phyloP scores from a whole-genome alignment of 805 yeast genomes.

The Candida awuae region DNA sequence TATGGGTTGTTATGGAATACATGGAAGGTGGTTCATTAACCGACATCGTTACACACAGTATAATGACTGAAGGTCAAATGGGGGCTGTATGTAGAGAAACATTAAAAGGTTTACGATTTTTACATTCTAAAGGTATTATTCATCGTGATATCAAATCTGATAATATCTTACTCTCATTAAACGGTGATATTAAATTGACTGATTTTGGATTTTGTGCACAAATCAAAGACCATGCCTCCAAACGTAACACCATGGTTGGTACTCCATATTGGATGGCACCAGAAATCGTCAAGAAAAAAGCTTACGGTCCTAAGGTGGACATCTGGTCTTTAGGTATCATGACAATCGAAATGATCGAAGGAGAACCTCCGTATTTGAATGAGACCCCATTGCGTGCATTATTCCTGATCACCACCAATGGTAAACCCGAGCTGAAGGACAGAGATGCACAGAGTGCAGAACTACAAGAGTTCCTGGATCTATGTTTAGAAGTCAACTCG shows the following conservation, averaged over 20 bases:
- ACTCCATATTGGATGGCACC: slow-evolving; percentile 93
- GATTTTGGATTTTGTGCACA: slow-evolving; percentile 76
- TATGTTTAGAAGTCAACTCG: slow-evolving; percentile 77
- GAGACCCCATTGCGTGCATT: slow-evolving; percentile 74
- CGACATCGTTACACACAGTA: slow-evolving; percentile 84
- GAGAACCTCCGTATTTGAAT: slow-evolving; percentile 76
- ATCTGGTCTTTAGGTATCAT: slow-evolving; percentile 79
- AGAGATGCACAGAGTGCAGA: slow-evolving; percentile 68
- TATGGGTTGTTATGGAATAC: slow-evolving; percentile 98
- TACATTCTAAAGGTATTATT: slow-evolving; percentile 87
- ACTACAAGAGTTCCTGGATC: slow-evolving; percentile 61
- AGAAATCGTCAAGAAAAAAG: slow-evolving; percentile 72
- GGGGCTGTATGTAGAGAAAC: slow-evolving; percentile 94
- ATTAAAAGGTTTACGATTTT: slow-evolving; percentile 71
- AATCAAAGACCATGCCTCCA: slow-evolving; percentile 61
- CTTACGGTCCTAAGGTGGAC: slow-evolving; percentile 75
- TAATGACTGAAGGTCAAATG: slow-evolving; percentile 88
- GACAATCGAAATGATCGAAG: slow-evolving; percentile 84
- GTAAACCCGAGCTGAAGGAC: slow-evolving; percentile 64
- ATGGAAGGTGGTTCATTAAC: slow-evolving; percentile 98
- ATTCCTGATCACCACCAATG: slow-evolving; percentile 70
- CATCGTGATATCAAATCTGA: slow-evolving; percentile 96
- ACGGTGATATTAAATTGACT: slow-evolving; percentile 87
- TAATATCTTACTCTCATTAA: slow-evolving; percentile 72
- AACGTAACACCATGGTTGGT: slow-evolving; percentile 81